Conservation (phyloP, 2,329 filamentous ascomycete species). For the Colletotrichum eleusines region DNA sequence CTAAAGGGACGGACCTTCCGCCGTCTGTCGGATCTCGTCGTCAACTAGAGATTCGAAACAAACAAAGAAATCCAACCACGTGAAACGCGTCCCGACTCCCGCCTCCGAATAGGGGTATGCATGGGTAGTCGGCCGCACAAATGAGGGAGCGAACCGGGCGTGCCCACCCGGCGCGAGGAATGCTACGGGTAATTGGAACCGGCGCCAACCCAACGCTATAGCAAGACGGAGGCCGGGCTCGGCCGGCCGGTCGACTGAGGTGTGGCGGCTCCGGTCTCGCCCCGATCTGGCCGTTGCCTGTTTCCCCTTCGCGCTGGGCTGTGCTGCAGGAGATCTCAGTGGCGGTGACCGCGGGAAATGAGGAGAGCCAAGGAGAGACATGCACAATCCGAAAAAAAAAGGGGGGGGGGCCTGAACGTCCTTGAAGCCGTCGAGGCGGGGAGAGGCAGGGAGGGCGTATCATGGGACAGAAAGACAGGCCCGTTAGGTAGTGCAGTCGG, state of each 20-base stretch:
- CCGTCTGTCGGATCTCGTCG: neutral
- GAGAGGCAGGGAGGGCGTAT: neutral
- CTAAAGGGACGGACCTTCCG: neutral
- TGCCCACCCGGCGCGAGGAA: conserved; percentile 7
- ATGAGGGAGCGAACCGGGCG: neutral
- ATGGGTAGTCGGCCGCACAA: neutral
- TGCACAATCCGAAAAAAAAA: neutral
- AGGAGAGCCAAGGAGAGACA: neutral
- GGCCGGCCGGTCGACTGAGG: conserved; percentile 6
- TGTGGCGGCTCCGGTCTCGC: conserved; percentile 23
- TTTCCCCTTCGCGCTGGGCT: neutral
- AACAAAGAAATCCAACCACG: conserved; percentile 5
- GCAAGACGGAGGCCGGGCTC: conserved; percentile 7
- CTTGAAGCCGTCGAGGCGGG: conserved; percentile 13
- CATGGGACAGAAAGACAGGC: neutral
- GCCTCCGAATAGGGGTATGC: neutral
- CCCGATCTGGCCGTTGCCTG: conserved; percentile 12
- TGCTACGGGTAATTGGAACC: conserved; percentile 6
- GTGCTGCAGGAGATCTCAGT: neutral
- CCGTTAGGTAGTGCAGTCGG: conserved; percentile 1
- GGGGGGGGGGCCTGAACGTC: neutral
- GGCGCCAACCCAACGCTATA: conserved; percentile 3
- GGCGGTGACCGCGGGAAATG: neutral
- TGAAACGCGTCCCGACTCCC: neutral
- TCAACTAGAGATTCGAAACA: neutral